Evolutionary conservation across 306 rosid genomes (phyloP), one percentile per base, ranked within the genome.

Genomic region (Trifolium subterraneum): DNA sequence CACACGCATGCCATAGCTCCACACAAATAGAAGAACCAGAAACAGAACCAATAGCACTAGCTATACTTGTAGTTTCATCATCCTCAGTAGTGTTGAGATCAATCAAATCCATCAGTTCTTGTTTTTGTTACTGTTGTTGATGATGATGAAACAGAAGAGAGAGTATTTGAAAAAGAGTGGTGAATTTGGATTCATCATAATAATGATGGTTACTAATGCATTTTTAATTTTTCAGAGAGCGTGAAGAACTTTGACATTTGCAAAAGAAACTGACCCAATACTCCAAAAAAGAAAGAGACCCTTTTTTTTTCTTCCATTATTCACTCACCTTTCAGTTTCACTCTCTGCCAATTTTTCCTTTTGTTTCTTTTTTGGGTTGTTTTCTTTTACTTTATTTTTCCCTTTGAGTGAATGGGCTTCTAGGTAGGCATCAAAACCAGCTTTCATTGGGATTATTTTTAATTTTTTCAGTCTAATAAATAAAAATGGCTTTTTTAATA

Each of bases 1-100:
- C 98, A 76, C 97, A 93, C 1, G 98, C 98, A 80, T 90, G 97
- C 98, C 98, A 93, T 0, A 93, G 87, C 85, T 93, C 98, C 84
- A 93, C 79, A 77, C 97, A 90, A 45, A 89, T 90, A 12, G 96
- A 71, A 14, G 83, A 41, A 51, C 75, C 48, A 12, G 83, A 41
- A 51, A 72, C 48, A 12, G 81, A 47, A 52, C 59, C 59, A 52
- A 0, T 64, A 15, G 70, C n/a, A 73, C 65, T 9, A 31, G 79
- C 19, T 18, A 13, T 25, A 48, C 31, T 20, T 78, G 77, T 13
- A 45, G 47, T 71, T 27, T 22, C 25, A 22, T 22, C 25, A 22
- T 22, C 25, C 25, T 22, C 25, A 22, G 25, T 22, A 22, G 25
- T 22, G 2, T 22, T 22, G 88, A n/a, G n/a, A n/a, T n/a, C n/a